Evolutionary conservation across 2,329 filamentous ascomycete genomes (phyloP).

Genomic region (Colletotrichum brevisporum): DNA sequence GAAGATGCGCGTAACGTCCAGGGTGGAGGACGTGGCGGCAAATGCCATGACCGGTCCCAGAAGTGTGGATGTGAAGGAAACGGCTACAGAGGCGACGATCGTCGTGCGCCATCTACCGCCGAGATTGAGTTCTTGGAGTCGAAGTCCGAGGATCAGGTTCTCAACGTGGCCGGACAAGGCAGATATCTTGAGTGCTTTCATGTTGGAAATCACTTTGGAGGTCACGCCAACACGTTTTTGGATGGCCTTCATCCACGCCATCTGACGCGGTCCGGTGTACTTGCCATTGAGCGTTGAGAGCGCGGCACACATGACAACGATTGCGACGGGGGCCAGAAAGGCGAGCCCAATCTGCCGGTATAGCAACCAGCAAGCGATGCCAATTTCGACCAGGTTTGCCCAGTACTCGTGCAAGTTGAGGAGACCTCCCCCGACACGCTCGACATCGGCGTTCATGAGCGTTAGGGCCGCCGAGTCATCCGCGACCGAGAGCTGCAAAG

Average conservation of each 20-base stretch:
- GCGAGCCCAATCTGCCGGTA: slow-evolving; percentile 49
- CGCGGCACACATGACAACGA: slow-evolving; percentile 16
- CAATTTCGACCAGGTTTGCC: slow-evolving; percentile 58
- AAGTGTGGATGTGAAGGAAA: slow-evolving; percentile 52
- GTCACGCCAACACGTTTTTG: slow-evolving; percentile 46
- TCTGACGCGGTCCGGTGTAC: slow-evolving; percentile 36
- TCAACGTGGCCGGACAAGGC: slow-evolving; percentile 51
- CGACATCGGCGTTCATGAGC: slow-evolving; percentile 64
- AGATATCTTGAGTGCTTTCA: slow-evolving; percentile 57
- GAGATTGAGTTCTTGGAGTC: slow-evolving; percentile 50
- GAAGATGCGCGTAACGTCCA: slow-evolving; percentile 50
- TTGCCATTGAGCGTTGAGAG: slow-evolving; percentile 5
- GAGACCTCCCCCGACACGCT: slow-evolving; percentile 55
- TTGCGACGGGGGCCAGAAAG: slow-evolving; percentile 27
- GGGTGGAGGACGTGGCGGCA: slow-evolving; percentile 44
- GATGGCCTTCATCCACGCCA: slow-evolving; percentile 45
- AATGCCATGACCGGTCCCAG: slow-evolving; percentile 53
- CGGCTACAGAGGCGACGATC: slow-evolving; percentile 43
- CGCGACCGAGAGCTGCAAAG: slow-evolving; percentile 48
- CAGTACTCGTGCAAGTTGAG: slow-evolving; percentile 56
- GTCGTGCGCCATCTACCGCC: slow-evolving; percentile 47
- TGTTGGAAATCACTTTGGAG: slow-evolving; percentile 48
- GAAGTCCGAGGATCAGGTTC: slow-evolving; percentile 50
- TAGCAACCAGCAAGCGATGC: slow-evolving; percentile 62
- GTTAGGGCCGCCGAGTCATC: slow-evolving; percentile 60